phyloP scores from a whole-genome alignment of 108 stramenopile species.

The Skeletonema menzelii region DNA sequence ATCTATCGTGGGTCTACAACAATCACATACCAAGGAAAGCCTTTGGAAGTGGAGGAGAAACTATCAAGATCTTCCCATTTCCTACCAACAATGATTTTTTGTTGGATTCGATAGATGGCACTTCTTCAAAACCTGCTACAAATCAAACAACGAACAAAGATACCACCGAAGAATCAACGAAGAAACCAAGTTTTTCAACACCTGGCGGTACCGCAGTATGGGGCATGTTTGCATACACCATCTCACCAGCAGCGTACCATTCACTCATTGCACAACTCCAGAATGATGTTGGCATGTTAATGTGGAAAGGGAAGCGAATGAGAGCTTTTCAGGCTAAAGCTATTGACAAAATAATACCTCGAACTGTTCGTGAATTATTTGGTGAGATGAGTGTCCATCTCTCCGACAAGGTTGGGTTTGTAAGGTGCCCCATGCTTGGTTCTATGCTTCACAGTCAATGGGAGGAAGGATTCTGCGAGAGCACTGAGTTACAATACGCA shows the following conservation, averaged over 20 bases:
- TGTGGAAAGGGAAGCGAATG: constrained; percentile 87
- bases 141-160: constrained; percentile 17
- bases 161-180: constrained; percentile 1
- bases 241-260: constrained; percentile 62
- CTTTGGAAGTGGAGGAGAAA: constrained; percentile 2
- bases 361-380: constrained; percentile 42
- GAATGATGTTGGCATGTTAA: constrained; percentile 76
- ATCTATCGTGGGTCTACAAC: constrained; percentile 70
- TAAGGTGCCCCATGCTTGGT: constrained; percentile 87
- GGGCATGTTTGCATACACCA: constrained; percentile 84
- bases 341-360: constrained; percentile 85
- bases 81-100: constrained; percentile 64
- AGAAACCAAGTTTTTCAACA: constrained; percentile 36
- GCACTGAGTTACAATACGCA: constrained; percentile 66
- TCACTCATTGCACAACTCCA: constrained; percentile 56
- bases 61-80: constrained; percentile 53
- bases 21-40: constrained; percentile 57
- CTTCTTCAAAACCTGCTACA: neutral
- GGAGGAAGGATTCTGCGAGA: constrained; percentile 81
- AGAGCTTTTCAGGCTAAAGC: constrained; percentile 78
- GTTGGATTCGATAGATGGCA: constrained; percentile 25
- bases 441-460: constrained; percentile 77
- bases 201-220: constrained; percentile 85
- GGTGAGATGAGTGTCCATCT: constrained; percentile 59
- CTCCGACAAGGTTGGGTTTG: constrained; percentile 69